phyloP scores from a whole-genome alignment of 768 basidiomycete genomes.

The Russula ochroleuca region DNA sequence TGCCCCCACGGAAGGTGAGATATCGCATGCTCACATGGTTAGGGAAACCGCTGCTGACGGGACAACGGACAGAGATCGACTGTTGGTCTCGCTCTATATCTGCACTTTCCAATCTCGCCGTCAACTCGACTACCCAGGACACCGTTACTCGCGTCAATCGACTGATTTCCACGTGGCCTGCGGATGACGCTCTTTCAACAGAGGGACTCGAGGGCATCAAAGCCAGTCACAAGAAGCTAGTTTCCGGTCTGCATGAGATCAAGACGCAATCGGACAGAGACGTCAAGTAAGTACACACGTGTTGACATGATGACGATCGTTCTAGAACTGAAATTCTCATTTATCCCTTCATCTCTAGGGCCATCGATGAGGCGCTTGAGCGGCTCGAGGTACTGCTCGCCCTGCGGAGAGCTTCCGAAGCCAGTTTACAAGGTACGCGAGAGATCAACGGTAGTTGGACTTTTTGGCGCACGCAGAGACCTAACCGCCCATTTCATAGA shows the following conservation, averaged over 20 bases:
- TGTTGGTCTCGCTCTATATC: conserved; percentile 69
- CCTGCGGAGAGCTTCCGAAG: conserved; percentile 66
- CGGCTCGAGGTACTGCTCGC: conserved; percentile 65
- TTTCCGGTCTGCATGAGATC: conserved; percentile 58
- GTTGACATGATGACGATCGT: conserved; percentile 3
- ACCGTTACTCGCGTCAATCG: conserved; percentile 71
- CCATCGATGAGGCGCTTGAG: conserved; percentile 69
- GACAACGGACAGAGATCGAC: conserved; percentile 54
- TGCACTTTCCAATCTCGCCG: conserved; percentile 50
- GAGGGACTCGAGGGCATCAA: conserved; percentile 66
- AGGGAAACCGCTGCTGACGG: no score
- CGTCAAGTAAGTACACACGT: conserved; percentile 56
- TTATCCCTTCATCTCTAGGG: conserved; percentile 39
- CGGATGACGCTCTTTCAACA: conserved; percentile 61
- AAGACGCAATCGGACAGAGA: conserved; percentile 56
- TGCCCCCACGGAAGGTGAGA: conserved; percentile 70
- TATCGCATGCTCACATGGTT: no score
- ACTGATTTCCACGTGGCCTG: conserved; percentile 64
- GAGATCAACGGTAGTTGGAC: conserved; percentile 3
- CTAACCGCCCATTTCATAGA: conserved; percentile 7
- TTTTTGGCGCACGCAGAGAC: not conserved
- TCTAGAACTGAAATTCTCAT: conserved; percentile 6
- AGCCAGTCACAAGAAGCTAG: conserved; percentile 57
- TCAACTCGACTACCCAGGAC: conserved; percentile 47
- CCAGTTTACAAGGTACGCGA: conserved; percentile 41